These are phyloP conservation scores for Aspergillus steynii DNA, from an alignment of 495 filamentous ascomycete genomes.

Conservation along the genomic window DNA sequence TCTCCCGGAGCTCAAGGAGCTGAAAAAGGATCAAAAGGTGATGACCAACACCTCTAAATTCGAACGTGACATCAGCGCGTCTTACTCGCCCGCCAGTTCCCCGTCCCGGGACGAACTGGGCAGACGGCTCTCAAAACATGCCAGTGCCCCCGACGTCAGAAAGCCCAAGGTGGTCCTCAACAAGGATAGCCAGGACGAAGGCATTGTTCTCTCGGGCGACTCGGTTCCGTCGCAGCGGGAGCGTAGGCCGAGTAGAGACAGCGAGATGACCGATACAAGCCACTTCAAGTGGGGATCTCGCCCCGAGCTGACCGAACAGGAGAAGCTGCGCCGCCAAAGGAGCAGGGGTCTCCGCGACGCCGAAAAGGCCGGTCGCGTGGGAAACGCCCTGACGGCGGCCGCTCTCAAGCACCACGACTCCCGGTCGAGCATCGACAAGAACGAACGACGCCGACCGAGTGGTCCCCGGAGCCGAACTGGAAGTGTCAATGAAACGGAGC, in stretches of 20 bases:
- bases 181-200: slow-evolving; percentile 59
- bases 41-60: slow-evolving; percentile 61
- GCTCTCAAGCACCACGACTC: slow-evolving; percentile 68
- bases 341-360: slow-evolving; percentile 61
- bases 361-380: slow-evolving; percentile 54
- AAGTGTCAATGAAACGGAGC: slow-evolving; percentile 60
- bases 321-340: slow-evolving; percentile 54
- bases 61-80: slow-evolving; percentile 60
- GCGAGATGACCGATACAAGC: slow-evolving; percentile 45
- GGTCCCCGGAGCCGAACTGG: slow-evolving; percentile 51
- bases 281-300: slow-evolving; percentile 48
- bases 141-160: slow-evolving; percentile 67
- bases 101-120: slow-evolving; percentile 59
- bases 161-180: slow-evolving; percentile 67
- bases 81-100: slow-evolving; percentile 59
- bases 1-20: slow-evolving; percentile 83
- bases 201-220: slow-evolving; percentile 57
- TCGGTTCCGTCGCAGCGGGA: slow-evolving; percentile 43
- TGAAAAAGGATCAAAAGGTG: slow-evolving; percentile 84
- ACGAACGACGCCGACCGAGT: slow-evolving; percentile 48
- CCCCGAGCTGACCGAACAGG: slow-evolving; percentile 52
- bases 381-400: slow-evolving; percentile 60
- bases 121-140: slow-evolving; percentile 65
- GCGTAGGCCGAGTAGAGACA: slow-evolving; percentile 44
- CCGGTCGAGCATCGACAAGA: slow-evolving; percentile 54